Evolutionary conservation across 2,329 filamentous ascomycete genomes (phyloP), one percentile per base, ranked within the genome.

Genomic region (Sporothrix globosa): DNA sequence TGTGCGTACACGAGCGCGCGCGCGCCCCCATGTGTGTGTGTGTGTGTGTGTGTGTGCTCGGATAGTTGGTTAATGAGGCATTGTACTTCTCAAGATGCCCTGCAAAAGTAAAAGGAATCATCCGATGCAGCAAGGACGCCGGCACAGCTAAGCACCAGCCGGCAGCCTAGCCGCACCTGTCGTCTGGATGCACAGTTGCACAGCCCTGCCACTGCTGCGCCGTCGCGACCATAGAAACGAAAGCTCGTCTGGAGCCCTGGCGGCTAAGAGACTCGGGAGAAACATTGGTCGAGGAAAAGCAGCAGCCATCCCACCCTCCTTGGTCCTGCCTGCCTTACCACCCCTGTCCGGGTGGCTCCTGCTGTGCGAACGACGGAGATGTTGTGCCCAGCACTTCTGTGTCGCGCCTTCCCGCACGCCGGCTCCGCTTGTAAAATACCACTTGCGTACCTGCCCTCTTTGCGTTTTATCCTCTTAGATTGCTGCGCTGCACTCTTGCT

Each of bases 401-500:
- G 52, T 27, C 52, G 24, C 52, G 30, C 52, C n/a, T 60, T 34
- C 56, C 46, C n/a, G 19, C 14, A 13, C 13, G 19, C 34, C 6
- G 34, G 34, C 56, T 66, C 60, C 46, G 61, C 44, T 56, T 34
- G 48, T 19, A 54, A 44, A 14, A 44, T 44, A 7, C 41, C 50
- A 17, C 65, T 30, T n/a, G 19, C 21, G 21, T 39, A 17, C 17
- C 63, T 39, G 17, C 63, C 24, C 34, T n/a, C 56, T 68, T 56
- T 34, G 66, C 66, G 65, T 67, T 68, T 60, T 60, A 60, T 68
- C 53, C 67, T 68, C 21, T 68, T 50, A 58, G 52, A 68, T 68
- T 68, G 67, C 67, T 60, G 67, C 53, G 67, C 30, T 67, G 48
- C 65, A 19, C 50, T 17, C 21, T 56, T n/a, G 50, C 50, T 56